phyloP scores from a whole-genome alignment of 2,329 filamentous ascomycete species.

The Cadophora sp. region DNA sequence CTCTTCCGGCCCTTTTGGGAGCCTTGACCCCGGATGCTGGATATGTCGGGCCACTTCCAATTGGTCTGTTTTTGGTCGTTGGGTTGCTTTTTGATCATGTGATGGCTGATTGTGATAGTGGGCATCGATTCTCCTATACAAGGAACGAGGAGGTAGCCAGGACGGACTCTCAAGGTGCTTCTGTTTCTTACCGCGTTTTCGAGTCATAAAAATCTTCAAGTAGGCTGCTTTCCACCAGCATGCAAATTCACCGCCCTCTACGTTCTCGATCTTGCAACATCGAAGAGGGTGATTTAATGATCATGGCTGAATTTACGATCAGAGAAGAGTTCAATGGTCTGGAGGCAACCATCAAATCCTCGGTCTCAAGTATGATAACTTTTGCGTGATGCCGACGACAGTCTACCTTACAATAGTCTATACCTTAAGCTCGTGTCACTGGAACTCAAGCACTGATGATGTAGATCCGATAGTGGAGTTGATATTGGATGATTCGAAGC shows the following conservation, averaged over 20 bases:
- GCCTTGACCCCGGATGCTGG: constrained; percentile 8
- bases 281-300: too few relatives aligned
- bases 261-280: too few relatives aligned
- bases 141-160: not conserved
- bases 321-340: too few relatives aligned
- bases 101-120: not conserved
- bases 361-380: too few relatives aligned
- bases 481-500: not conserved
- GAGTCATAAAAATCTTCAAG: too few relatives aligned
- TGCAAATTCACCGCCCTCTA: too few relatives aligned
- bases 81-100: constrained; percentile 16
- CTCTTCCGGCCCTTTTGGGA: not conserved
- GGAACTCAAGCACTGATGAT: not conserved
- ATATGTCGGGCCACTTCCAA: not conserved
- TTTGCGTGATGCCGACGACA: not conserved
- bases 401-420: not conserved
- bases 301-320: too few relatives aligned
- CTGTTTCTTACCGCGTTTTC: too few relatives aligned
- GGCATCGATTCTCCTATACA: not conserved
- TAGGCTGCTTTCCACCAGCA: too few relatives aligned
- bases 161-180: not conserved
- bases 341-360: too few relatives aligned
- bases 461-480: not conserved
- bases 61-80: not conserved
- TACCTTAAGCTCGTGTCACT: not conserved